Evolutionary conservation across 164 flowering plant genomes (phyloP).

Genomic region (Hamamelis virginiana): DNA sequence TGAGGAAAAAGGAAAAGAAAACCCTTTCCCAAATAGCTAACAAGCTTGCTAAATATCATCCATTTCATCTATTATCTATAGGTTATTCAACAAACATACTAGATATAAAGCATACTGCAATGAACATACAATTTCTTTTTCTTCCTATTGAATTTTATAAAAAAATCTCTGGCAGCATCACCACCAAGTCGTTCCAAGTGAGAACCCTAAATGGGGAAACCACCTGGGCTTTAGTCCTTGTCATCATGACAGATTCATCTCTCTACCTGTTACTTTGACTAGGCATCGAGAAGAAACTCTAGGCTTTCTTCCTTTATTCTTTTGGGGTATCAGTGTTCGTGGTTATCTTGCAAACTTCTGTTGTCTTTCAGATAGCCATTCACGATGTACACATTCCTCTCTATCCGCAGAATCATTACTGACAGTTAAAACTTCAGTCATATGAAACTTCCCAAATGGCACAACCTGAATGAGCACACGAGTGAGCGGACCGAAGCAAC

Average conservation of each 20-base stretch:
- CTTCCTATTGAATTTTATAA: too few relatives aligned
- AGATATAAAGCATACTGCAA: too few relatives aligned
- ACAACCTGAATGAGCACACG: constrained; percentile 21
- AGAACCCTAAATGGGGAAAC: not conserved
- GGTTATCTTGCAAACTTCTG: not conserved
- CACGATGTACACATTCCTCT: constrained; percentile 7
- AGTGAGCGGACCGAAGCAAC: too few relatives aligned
- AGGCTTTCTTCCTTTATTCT: not conserved
- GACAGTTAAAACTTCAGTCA: constrained; percentile 3
- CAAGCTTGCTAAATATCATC: too few relatives aligned
- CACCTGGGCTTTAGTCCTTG: not conserved
- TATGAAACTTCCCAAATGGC: constrained; percentile 6
- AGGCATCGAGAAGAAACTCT: not conserved
- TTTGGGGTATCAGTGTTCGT: not conserved
- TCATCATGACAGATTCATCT: not conserved
- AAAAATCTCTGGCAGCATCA: too few relatives aligned
- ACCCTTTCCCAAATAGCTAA: too few relatives aligned
- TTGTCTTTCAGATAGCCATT: constrained; percentile 3
- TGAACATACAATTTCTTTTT: too few relatives aligned
- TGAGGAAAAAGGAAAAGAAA: too few relatives aligned
- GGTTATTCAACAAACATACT: too few relatives aligned
- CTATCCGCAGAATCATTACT: not conserved
- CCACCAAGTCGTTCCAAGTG: not conserved
- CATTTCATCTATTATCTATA: too few relatives aligned
- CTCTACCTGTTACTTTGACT: not conserved